These are phyloP conservation scores for Lactarius evosmus DNA, from an alignment of 768 basidiomycete genomes.

Conservation along the genomic window DNA sequence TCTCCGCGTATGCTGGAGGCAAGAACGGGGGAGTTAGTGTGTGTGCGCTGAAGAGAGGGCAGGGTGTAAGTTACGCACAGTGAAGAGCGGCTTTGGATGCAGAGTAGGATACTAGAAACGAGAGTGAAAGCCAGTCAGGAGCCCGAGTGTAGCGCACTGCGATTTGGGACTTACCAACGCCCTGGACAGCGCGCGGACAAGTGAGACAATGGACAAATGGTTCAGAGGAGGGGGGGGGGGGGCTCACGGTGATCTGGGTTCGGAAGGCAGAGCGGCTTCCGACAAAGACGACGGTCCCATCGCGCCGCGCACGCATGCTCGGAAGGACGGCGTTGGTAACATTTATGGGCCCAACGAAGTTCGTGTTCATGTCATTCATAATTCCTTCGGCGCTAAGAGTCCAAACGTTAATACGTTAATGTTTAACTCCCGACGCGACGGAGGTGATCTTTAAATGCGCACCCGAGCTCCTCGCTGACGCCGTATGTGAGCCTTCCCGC, in stretches of 20 bases:
- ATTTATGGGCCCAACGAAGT: slow-evolving; percentile 45
- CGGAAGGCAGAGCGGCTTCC: slow-evolving; percentile 37
- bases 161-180: neutral
- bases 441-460: neutral
- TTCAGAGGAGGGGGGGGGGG: neutral
- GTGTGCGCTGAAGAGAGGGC: neutral
- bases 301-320: slow-evolving; percentile 37
- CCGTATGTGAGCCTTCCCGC: slow-evolving; percentile 12
- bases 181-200: neutral
- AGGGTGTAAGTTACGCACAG: neutral
- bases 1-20: slow-evolving; percentile 30
- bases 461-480: slow-evolving; percentile 18
- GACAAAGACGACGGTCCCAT: slow-evolving; percentile 39
- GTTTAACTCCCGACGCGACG: neutral
- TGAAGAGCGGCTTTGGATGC: slow-evolving; percentile 34
- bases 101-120: slow-evolving; percentile 27
- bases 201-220: neutral
- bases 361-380: slow-evolving; percentile 33
- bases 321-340: slow-evolving; percentile 46
- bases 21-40: neutral
- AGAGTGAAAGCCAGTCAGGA: neutral
- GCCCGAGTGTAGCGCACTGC: too few relatives aligned
- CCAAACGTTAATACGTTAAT: neutral
- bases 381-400: slow-evolving; percentile 8
- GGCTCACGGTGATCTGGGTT: neutral